Base-by-base conservation (phyloP, 768 basidiomycete species). In the Lentinula sp. region DNA sequence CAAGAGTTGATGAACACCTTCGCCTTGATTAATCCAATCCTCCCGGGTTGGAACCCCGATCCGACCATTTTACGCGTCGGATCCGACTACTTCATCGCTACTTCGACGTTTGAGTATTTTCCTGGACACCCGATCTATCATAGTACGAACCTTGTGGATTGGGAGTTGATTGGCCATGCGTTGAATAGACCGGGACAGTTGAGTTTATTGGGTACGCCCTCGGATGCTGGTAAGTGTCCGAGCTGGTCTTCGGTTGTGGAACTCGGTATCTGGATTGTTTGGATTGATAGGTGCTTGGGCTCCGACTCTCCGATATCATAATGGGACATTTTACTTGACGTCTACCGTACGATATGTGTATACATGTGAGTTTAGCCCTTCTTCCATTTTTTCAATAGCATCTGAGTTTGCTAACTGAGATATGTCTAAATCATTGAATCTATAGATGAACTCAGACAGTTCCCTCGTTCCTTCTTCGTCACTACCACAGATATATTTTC, bases 61-160 rank as follows among this genome's bases (percentile, higher is more conserved):
- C 76, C 76, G 3, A 70, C 68, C 31, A 73, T 76, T 31, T 37
- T 77, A n/a, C 73, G 74, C 57, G 76, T 76, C 48, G 74, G 73
- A 11, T 56, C 68, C 1, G 74, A 76, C 64, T 78, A 76, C 59
- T 78, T 76, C 64, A 70, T 75, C 51, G 68, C 71, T 4, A 77
- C 75, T 0, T 76, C 75, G 1, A 71, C 73, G 5, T 78, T 78
- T 31, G 76, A 76, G 60, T 74, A 74, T 57, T 78, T 70, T 61
- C 76, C 76, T 13, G 76, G 75, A 5, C 71, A 75, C 56, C 74
- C 76, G 1, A 76, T 78, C n/a, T 77, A 78, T 62, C 74, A 76
- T 55, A 76, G 74, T 66, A 76, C 64, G 62, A 67, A 77, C 52
- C 64, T 78, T 45, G 69, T 70, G 16, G 60, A 64, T 42, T 78